Conservation (phyloP, 345 rosid species). For the Cardamine chenopodiifolia region DNA sequence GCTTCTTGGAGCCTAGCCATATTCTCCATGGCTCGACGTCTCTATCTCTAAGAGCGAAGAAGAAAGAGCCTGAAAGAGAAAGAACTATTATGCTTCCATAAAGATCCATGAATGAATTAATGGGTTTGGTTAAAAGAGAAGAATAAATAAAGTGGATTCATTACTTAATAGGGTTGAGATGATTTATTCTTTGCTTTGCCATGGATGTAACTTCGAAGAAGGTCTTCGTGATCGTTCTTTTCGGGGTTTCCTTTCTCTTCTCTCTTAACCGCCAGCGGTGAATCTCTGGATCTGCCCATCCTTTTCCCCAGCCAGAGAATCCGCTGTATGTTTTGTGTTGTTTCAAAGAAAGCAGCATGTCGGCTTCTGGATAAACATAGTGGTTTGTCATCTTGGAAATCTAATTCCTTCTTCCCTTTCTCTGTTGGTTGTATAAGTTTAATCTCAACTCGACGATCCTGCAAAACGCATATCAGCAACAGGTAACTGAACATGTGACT, state of each 20-base stretch:
- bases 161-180: conserved; percentile 21
- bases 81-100: conserved; percentile 40
- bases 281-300: conserved; percentile 93
- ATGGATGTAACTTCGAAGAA: conserved; percentile 19
- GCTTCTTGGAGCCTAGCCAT: conserved; percentile 52
- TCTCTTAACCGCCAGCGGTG: conserved; percentile 59
- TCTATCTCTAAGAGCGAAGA: conserved; percentile 41
- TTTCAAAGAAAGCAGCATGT: conserved; percentile 63
- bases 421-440: conserved; percentile 61
- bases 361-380: conserved; percentile 74
- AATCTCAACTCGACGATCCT: conserved; percentile 77
- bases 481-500: neutral
- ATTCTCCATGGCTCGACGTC: conserved; percentile 50
- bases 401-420: conserved; percentile 58
- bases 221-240: conserved; percentile 24
- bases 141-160: conserved; percentile 25
- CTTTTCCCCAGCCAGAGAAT: conserved; percentile 79
- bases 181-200: conserved; percentile 40
- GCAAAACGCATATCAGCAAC: conserved; percentile 35
- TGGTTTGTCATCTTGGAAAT: conserved; percentile 41
- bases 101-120: conserved; percentile 33
- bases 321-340: conserved; percentile 47
- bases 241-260: conserved; percentile 20
- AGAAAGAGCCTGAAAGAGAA: conserved; percentile 51
- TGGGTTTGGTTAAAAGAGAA: conserved; percentile 10